These are phyloP conservation scores for Wickerhamiella vanderwaltii DNA, from an alignment of 805 yeast species.

Conservation along the genomic window DNA sequence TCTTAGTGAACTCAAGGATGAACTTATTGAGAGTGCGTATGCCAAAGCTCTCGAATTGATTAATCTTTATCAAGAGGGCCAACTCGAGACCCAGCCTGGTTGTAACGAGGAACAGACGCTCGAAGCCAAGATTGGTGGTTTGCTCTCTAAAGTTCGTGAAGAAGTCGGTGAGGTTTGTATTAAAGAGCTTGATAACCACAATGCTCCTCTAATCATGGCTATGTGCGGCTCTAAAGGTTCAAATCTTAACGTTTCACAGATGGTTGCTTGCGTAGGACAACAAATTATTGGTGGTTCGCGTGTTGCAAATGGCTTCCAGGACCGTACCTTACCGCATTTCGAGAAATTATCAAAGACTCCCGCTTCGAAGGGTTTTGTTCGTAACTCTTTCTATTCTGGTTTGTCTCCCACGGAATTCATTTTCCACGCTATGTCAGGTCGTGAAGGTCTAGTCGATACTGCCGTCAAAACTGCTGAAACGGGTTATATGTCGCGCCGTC, in stretches of 20 bases:
- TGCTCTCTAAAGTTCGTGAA: slow-evolving; percentile 93
- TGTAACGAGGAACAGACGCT: slow-evolving; percentile 97
- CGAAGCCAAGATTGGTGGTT: slow-evolving; percentile 94
- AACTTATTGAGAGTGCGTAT: slow-evolving; percentile 83
- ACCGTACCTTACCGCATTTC: slow-evolving; percentile 94
- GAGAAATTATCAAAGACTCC: slow-evolving; percentile 93
- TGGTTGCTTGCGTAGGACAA: slow-evolving; percentile 97
- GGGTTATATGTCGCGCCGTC: slow-evolving; percentile 95
- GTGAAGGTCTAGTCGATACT: slow-evolving; percentile 98
- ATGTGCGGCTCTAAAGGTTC: slow-evolving; percentile 99
- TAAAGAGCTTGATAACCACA: slow-evolving; percentile 72
- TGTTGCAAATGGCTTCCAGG: slow-evolving; percentile 99
- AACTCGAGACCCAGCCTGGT: slow-evolving; percentile 96
- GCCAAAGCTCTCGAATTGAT: slow-evolving; percentile 84
- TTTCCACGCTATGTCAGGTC: slow-evolving; percentile 98
- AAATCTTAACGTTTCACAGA: slow-evolving; percentile 92
- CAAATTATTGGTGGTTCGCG: slow-evolving; percentile 97
- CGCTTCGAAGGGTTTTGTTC: slow-evolving; percentile 92
- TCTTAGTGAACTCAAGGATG: slow-evolving; percentile 66
- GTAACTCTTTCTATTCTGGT: slow-evolving; percentile 91
- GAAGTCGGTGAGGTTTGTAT: slow-evolving; percentile 98
- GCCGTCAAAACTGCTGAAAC: slow-evolving; percentile 99
- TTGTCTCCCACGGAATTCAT: slow-evolving; percentile 91
- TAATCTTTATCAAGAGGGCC: slow-evolving; percentile 63
- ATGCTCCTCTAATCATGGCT: slow-evolving; percentile 97